Evolutionary conservation across 768 basidiomycete genomes (phyloP).

Genomic region (Calocybe indica): DNA sequence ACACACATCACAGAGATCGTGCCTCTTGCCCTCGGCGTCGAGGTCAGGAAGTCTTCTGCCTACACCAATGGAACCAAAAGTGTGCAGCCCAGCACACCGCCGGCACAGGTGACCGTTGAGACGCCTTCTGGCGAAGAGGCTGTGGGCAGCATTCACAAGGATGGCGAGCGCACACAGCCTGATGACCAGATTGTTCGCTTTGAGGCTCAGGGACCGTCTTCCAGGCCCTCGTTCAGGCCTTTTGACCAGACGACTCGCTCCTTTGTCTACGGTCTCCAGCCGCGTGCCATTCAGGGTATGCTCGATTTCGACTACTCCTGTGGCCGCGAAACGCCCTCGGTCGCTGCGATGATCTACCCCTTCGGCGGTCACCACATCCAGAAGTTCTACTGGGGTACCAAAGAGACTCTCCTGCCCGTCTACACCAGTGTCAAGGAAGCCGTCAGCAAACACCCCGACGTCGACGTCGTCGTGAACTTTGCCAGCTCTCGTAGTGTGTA

Average conservation of each 20-base stretch:
- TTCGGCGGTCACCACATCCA: conserved; percentile 99
- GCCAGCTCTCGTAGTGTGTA: conserved; percentile 92
- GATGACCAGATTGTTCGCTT: conserved; percentile 91
- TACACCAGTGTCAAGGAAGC: conserved; percentile 92
- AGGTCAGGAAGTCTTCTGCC: conserved; percentile 36
- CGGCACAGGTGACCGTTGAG: conserved; percentile 29
- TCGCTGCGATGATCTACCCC: conserved; percentile 99
- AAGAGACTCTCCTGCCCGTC: conserved; percentile 96
- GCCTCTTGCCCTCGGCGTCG: conserved; percentile 92
- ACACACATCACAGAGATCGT: conserved; percentile 99
- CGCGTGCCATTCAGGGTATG: conserved; percentile 94
- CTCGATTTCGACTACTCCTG: conserved; percentile 99
- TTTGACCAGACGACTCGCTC: conserved; percentile 94
- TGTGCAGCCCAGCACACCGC: conserved; percentile 32
- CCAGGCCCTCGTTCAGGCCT: conserved; percentile 81
- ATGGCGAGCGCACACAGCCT: conserved; percentile 77
- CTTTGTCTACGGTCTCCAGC: conserved; percentile 98
- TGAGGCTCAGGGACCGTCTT: conserved; percentile 38
- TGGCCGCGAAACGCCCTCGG: conserved; percentile 83
- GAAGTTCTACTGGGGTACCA: conserved; percentile 99
- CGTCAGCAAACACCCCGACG: conserved; percentile 90
- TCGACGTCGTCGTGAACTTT: conserved; percentile 98
- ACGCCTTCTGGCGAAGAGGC: conserved; percentile 31
- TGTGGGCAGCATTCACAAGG: conserved; percentile 70
- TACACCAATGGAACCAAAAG: conserved; percentile 24